Conservation (phyloP, 2,329 filamentous ascomycete species). For the Colletotrichum plurivorum region DNA sequence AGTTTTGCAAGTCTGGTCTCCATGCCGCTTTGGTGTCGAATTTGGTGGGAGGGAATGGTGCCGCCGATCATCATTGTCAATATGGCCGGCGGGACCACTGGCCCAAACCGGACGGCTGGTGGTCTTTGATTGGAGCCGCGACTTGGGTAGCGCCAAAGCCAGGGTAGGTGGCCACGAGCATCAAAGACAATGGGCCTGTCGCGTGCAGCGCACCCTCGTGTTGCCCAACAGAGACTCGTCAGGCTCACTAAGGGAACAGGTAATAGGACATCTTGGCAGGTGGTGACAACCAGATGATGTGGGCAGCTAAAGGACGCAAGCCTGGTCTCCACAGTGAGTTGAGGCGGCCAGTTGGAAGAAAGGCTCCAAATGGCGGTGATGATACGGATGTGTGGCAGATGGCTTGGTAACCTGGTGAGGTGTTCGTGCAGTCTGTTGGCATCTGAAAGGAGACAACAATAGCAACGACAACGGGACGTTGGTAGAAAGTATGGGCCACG, state of each 20-base stretch:
- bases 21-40: constrained; percentile 31
- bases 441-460: neutral
- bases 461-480: neutral
- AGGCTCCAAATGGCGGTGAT: constrained; percentile 17
- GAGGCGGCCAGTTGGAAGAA: constrained; percentile 20
- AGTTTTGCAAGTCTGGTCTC: constrained; percentile 13
- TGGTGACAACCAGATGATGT: constrained; percentile 19
- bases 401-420: neutral
- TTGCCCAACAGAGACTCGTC: constrained; percentile 1
- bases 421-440: constrained; percentile 22
- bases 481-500: neutral
- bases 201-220: constrained; percentile 12
- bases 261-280: constrained; percentile 3
- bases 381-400: neutral
- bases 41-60: constrained; percentile 35
- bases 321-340: constrained; percentile 2
- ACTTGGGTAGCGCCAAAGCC: constrained; percentile 22
- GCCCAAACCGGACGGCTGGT: constrained; percentile 38
- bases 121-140: constrained; percentile 38
- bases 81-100: constrained; percentile 20
- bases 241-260: neutral
- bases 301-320: neutral
- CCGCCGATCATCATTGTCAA: constrained; percentile 37
- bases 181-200: constrained; percentile 20
- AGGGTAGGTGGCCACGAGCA: constrained; percentile 24